These are phyloP conservation scores for Besnoitia besnoiti DNA, from an alignment of 169 alveolate genomes.

Conservation along the genomic window DNA sequence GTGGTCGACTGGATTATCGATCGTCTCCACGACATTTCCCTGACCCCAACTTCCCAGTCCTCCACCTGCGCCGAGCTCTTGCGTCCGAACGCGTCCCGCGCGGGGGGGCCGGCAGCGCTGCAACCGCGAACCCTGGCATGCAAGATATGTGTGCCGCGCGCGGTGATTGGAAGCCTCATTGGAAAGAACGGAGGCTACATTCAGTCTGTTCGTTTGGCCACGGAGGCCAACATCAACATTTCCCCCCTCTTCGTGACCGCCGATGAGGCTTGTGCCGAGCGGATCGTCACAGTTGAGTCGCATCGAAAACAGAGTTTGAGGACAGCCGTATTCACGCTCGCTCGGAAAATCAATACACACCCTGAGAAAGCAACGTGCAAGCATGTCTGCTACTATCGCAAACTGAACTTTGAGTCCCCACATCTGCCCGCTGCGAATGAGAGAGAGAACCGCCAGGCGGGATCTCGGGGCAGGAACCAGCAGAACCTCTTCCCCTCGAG, in stretches of 20 bases:
- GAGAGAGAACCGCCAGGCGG: not conserved
- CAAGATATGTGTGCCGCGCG: slow-evolving; percentile 54
- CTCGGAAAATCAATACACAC: slow-evolving; percentile 47
- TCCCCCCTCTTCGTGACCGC: slow-evolving; percentile 61
- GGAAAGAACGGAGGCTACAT: slow-evolving; percentile 56
- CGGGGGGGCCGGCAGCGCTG: not conserved
- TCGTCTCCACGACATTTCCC: not conserved
- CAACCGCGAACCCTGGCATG: not conserved
- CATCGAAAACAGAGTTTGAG: not conserved
- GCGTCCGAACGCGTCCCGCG: not conserved
- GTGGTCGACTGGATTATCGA: slow-evolving; percentile 57
- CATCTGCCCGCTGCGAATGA: not conserved
- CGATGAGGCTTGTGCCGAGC: slow-evolving; percentile 60
- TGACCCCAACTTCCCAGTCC: not conserved
- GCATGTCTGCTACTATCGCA: slow-evolving; percentile 48
- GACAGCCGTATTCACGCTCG: slow-evolving; percentile 41
- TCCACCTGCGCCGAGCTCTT: not conserved
- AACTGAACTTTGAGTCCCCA: slow-evolving; percentile 46
- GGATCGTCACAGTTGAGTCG: slow-evolving; percentile 39
- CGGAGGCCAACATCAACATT: slow-evolving; percentile 51
- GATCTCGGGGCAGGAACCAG: not conserved
- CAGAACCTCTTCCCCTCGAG: not conserved
- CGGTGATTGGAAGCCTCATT: slow-evolving; percentile 52
- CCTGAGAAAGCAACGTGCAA: slow-evolving; percentile 52
- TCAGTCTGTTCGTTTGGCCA: slow-evolving; percentile 54